Evolutionary conservation across 2,329 filamentous ascomycete genomes (phyloP).

Genomic region (Claviceps spartinae): DNA sequence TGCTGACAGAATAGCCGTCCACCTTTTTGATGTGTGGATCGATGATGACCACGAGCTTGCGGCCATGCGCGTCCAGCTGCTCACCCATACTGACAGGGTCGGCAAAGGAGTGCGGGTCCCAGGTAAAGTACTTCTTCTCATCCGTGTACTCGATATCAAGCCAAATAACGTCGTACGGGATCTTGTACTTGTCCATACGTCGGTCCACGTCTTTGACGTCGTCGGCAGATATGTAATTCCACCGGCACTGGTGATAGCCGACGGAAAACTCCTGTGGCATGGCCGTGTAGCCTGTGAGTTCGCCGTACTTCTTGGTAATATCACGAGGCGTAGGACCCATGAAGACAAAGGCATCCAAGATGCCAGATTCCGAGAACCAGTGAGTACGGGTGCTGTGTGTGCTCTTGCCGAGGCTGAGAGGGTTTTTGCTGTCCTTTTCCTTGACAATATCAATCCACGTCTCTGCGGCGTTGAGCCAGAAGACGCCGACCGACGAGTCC

Average conservation of each 20-base stretch:
- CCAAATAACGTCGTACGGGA: constrained; percentile 98
- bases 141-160: constrained; percentile 96
- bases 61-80: constrained; percentile 69
- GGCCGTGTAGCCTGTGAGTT: constrained; percentile 82
- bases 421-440: constrained; percentile 57
- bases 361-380: constrained; percentile 88
- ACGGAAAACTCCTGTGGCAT: constrained; percentile 87
- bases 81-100: constrained; percentile 80
- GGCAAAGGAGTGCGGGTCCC: constrained; percentile 78
- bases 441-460: constrained; percentile 96
- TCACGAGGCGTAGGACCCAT: constrained; percentile 77
- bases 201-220: constrained; percentile 94
- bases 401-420: constrained; percentile 57
- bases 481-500: constrained; percentile 84
- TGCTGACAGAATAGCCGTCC: constrained; percentile 59
- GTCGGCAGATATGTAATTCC: constrained; percentile 96
- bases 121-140: constrained; percentile 96
- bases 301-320: constrained; percentile 67
- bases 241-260: constrained; percentile 93
- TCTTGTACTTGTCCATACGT: constrained; percentile 89
- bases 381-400: constrained; percentile 74
- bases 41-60: constrained; percentile 88
- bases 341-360: constrained; percentile 89
- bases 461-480: constrained; percentile 95
- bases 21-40: constrained; percentile 97